Evolutionary conservation across 352 stramenopile genomes (phyloP).

Genomic region (Pelagophyceae sp.): DNA sequence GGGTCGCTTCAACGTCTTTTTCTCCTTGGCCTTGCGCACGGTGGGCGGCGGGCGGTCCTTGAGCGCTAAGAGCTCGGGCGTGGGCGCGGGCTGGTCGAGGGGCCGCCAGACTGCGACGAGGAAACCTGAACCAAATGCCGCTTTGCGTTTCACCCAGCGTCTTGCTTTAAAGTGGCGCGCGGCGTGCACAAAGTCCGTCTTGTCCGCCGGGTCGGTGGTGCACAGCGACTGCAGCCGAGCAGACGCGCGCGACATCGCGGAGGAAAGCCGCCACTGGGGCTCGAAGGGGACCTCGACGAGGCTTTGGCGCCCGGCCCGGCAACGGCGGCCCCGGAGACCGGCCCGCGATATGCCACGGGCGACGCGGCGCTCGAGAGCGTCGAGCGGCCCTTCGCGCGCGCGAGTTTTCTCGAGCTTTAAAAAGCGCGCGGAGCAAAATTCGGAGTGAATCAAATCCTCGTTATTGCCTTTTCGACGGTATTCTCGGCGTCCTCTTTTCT

Average conservation of each 20-base stretch:
- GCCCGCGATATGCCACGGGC: too few species aligned
- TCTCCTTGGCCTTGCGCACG: neutral
- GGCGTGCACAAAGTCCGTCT: neutral
- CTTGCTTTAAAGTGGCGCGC: neutral
- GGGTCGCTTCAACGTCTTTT: neutral
- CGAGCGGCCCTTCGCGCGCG: too few species aligned
- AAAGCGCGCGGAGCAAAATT: too few species aligned
- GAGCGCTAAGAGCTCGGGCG: neutral
- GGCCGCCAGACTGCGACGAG: neutral
- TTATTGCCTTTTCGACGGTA: too few species aligned
- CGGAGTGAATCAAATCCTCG: too few species aligned
- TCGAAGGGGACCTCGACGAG: too few species aligned
- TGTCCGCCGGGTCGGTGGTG: neutral
- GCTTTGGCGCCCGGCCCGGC: too few species aligned
- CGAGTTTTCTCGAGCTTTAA: too few species aligned
- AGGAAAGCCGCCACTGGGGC: too few species aligned
- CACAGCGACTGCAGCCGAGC: neutral
- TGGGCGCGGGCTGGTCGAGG: neutral
- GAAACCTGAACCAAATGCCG: neutral
- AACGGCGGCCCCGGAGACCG: too few species aligned
- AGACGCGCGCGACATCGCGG: neutral
- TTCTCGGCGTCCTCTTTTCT: too few species aligned
- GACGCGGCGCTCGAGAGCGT: too few species aligned
- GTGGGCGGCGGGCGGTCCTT: conserved; percentile 6
- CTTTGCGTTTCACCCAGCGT: neutral